Conservation (phyloP, 2,329 filamentous ascomycete genomes). For the Claviceps paspali region DNA sequence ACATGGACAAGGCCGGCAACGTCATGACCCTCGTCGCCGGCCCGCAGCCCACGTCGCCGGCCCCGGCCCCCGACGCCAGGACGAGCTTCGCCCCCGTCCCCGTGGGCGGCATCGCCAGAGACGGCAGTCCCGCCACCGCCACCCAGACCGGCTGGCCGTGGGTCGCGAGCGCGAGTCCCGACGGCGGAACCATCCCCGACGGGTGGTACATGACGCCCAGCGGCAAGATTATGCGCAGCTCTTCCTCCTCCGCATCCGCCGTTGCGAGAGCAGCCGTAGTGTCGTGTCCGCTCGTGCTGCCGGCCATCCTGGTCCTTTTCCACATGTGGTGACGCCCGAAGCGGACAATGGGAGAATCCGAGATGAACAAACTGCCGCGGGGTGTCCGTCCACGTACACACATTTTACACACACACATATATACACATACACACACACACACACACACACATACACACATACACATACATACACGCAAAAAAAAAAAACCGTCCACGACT, state of each 20-base stretch:
- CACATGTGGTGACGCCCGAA: too few relatives aligned
- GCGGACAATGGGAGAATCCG: too few relatives aligned
- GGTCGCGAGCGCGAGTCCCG: slow-evolving; percentile 39
- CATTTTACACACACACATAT: too few relatives aligned
- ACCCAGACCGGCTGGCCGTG: slow-evolving; percentile 54
- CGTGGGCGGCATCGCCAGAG: slow-evolving; percentile 49
- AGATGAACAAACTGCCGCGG: too few relatives aligned
- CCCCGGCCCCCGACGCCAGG: slow-evolving; percentile 45
- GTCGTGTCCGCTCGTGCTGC: slow-evolving; percentile 9
- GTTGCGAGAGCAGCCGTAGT: slow-evolving; percentile 4
- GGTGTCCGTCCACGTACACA: too few relatives aligned
- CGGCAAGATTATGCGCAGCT: slow-evolving; percentile 63
- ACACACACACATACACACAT: too few relatives aligned
- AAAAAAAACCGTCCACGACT: too few relatives aligned
- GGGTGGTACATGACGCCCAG: slow-evolving; percentile 69
- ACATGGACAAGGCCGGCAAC: slow-evolving; percentile 37
- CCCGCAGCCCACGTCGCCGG: slow-evolving; percentile 35
- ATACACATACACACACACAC: too few relatives aligned
- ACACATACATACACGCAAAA: too few relatives aligned
- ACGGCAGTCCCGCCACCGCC: slow-evolving; percentile 34
- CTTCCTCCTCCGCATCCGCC: slow-evolving; percentile 23
- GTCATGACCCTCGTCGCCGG: too few relatives aligned
- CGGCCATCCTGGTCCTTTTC: slow-evolving; percentile 12
- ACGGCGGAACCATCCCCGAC: slow-evolving; percentile 47
- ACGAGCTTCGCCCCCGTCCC: slow-evolving; percentile 51